Conservation (phyloP, 176 grass and related monocot genomes). For the Calamus simplicifolius region DNA sequence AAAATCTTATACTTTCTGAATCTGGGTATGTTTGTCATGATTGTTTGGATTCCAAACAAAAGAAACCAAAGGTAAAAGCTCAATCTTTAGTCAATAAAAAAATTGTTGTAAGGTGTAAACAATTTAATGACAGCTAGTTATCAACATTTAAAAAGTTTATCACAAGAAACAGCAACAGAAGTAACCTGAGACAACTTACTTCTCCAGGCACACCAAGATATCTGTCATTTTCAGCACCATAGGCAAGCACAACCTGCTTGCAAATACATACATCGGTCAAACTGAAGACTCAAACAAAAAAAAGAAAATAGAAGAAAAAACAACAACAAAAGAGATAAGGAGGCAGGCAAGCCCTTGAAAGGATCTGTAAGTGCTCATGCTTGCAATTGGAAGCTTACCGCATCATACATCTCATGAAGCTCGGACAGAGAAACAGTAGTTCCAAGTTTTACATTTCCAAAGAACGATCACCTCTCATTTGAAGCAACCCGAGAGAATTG, state of each 20-base stretch:
- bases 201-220: constrained; percentile 72
- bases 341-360: neutral
- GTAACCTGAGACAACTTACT: constrained; percentile 29
- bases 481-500: constrained; percentile 91
- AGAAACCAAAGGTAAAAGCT: too few relatives aligned
- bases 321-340: neutral
- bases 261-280: neutral
- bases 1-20: too few relatives aligned
- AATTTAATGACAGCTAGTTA: too few relatives aligned
- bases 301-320: neutral
- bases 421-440: constrained; percentile 55
- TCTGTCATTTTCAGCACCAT: constrained; percentile 90
- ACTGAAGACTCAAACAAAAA: neutral
- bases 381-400: constrained; percentile 39
- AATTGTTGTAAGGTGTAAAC: too few relatives aligned
- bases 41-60: too few relatives aligned
- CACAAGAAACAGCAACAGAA: too few relatives aligned
- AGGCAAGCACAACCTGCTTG: constrained; percentile 85
- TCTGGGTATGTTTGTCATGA: too few relatives aligned
- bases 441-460: constrained; percentile 80
- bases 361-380: neutral
- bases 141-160: too few relatives aligned
- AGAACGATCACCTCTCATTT: constrained; percentile 60
- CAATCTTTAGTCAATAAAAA: too few relatives aligned
- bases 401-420: constrained; percentile 60